Evolutionary conservation across 2,329 filamentous ascomycete genomes (phyloP).

Genomic region (Dothistroma septosporum): DNA sequence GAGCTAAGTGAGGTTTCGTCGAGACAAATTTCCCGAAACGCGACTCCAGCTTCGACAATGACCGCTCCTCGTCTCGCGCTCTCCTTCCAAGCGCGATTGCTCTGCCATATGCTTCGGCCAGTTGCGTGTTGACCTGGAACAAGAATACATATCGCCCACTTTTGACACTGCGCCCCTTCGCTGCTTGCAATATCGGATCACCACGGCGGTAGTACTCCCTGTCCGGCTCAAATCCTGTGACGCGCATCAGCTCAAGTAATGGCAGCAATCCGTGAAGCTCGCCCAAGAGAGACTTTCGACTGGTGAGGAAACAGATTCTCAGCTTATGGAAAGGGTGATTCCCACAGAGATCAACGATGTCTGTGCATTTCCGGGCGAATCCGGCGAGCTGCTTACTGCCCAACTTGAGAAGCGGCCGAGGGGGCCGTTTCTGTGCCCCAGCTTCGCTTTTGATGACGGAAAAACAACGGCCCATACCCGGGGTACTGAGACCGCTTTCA

Average conservation of each 20-base stretch:
- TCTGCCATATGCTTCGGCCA: slow-evolving; percentile 2
- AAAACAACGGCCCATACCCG: background rate
- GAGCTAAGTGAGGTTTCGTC: background rate
- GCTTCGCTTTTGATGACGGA: background rate
- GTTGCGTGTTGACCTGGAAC: background rate
- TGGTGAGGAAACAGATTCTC: background rate
- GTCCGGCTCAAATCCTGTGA: slow-evolving; percentile 13
- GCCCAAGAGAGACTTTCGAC: background rate
- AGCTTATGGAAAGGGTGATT: slow-evolving; percentile 6
- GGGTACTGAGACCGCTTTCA: slow-evolving; percentile 1
- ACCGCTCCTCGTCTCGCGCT: slow-evolving; percentile 14
- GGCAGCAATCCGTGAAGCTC: slow-evolving; percentile 1
- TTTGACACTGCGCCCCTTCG: slow-evolving; percentile 5
- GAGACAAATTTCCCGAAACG: slow-evolving; percentile 9
- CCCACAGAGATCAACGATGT: slow-evolving; percentile 6
- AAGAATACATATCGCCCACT: background rate
- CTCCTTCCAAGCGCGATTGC: slow-evolving; percentile 10
- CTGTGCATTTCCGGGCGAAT: background rate
- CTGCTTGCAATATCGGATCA: background rate
- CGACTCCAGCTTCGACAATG: slow-evolving; percentile 4
- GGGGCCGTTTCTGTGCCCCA: background rate
- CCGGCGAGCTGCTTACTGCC: background rate
- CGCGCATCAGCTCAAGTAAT: slow-evolving; percentile 13
- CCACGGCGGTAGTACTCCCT: background rate
- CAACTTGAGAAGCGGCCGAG: too few relatives aligned